Evolutionary conservation across 2,329 filamentous ascomycete species (phyloP).

Genomic region (Dactylellina haptotyla): DNA sequence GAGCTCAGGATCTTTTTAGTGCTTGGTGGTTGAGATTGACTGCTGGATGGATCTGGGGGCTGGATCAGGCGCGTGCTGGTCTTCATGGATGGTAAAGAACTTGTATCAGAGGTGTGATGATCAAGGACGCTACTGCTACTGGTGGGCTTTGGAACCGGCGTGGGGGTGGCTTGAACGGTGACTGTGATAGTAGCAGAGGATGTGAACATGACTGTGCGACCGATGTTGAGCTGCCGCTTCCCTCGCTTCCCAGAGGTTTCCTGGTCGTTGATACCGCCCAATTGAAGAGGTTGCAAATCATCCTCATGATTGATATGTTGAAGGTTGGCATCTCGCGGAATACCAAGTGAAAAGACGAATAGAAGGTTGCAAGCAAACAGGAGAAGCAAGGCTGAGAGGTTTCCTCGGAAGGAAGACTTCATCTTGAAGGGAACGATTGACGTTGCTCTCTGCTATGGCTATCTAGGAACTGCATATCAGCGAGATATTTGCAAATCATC

Average conservation of each 20-base stretch:
- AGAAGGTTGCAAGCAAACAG: conserved; percentile 8
- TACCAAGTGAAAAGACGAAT: conserved; percentile 14
- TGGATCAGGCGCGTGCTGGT: no score
- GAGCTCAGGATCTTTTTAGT: no score
- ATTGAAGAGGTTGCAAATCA: no score
- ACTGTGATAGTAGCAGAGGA: conserved; percentile 43
- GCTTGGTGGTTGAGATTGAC: no score
- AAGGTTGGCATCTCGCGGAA: background rate
- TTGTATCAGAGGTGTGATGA: background rate
- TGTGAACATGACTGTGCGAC: conserved; percentile 32
- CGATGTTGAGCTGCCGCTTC: conserved; percentile 23
- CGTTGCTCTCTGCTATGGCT: conserved; percentile 12
- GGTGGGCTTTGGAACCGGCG: background rate
- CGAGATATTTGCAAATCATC: background rate
- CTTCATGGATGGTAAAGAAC: background rate
- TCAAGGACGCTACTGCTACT: background rate
- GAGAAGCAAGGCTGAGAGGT: conserved; percentile 2
- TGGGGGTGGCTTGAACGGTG: conserved; percentile 14
- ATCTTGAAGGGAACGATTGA: background rate
- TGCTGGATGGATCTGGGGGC: no score
- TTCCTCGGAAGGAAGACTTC: background rate
- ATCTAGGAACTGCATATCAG: background rate
- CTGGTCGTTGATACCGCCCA: no score
- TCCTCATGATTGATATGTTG: background rate
- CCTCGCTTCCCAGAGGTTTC: background rate